Evolutionary conservation across 1,284 basidiomycete species (phyloP).

Genomic region (Cutaneotrichosporon cyanovorans): DNA sequence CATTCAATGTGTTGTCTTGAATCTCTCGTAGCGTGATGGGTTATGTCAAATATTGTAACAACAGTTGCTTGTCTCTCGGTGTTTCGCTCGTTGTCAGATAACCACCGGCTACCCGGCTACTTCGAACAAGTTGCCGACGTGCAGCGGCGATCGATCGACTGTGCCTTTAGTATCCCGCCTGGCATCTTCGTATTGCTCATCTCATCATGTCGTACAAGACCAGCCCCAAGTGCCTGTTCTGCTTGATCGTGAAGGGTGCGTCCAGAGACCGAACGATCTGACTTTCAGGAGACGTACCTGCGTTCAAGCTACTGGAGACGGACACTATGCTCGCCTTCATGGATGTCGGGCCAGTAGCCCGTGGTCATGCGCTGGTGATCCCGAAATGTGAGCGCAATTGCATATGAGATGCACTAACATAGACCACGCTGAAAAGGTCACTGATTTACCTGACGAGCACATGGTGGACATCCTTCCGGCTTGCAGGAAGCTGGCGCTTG

Average conservation of each 20-base stretch:
- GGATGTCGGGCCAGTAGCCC: conserved; percentile 79
- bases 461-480: conserved; percentile 68
- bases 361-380: conserved; percentile 69
- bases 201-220: not conserved
- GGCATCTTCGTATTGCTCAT: not conserved
- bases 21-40: too few relatives aligned
- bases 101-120: too few relatives aligned
- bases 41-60: too few relatives aligned
- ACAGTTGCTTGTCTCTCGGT: too few relatives aligned
- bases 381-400: conserved; percentile 61
- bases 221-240: conserved; percentile 65
- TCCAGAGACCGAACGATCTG: not conserved
- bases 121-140: too few relatives aligned
- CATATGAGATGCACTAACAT: not conserved
- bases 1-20: too few relatives aligned
- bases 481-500: conserved; percentile 72
- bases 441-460: conserved; percentile 72
- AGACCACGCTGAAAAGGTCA: conserved; percentile 72
- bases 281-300: conserved; percentile 50
- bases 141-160: not conserved
- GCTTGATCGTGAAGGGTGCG: conserved; percentile 79
- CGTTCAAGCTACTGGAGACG: conserved; percentile 76
- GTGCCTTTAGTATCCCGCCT: not conserved
- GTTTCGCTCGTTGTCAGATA: too few relatives aligned
- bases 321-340: conserved; percentile 67